Percentiles rank a stretch among this genome's conserved stretches.
Conservation (phyloP, 169 alveolate genomes). For the Condylostoma magnum region DNA sequence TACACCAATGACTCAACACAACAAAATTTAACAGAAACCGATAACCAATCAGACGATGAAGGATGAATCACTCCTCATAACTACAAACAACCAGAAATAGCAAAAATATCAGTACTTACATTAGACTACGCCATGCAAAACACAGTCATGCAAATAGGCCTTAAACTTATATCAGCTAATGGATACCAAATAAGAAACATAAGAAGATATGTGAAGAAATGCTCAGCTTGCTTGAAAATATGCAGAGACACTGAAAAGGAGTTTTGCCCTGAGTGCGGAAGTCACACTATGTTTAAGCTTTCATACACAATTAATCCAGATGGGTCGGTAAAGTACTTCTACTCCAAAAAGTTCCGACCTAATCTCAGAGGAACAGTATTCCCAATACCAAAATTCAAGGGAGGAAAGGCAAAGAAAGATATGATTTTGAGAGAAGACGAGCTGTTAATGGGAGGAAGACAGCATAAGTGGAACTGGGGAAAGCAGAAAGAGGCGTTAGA, state of each 20-base stretch:
- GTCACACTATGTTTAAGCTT: slow-evolving; percentile 48
- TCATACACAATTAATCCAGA: slow-evolving; percentile 39
- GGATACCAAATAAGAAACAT: slow-evolving; percentile 38
- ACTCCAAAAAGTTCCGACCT: slow-evolving; percentile 24
- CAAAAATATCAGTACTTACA: slow-evolving; percentile 57
- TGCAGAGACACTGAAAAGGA: slow-evolving; percentile 36
- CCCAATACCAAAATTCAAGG: slow-evolving; percentile 49
- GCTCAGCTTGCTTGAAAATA: slow-evolving; percentile 44
- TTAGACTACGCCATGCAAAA: slow-evolving; percentile 82
- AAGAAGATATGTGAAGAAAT: slow-evolving; percentile 39
- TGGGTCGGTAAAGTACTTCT: slow-evolving; percentile 46
- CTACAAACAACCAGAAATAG: slow-evolving; percentile 29
- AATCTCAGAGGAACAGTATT: slow-evolving; percentile 45
- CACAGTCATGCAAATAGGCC: slow-evolving; percentile 75
- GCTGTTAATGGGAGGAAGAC: slow-evolving; percentile 34
- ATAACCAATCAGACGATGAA: slow-evolving; percentile 46
- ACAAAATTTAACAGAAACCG: slow-evolving; percentile 28
- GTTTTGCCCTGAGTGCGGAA: slow-evolving; percentile 56
- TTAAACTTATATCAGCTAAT: slow-evolving; percentile 43
- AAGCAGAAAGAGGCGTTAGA: slow-evolving; percentile 19
- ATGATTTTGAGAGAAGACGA: slow-evolving; percentile 57
- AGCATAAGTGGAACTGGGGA: slow-evolving; percentile 25
- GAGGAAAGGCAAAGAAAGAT: slow-evolving; percentile 46
- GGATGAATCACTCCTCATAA: slow-evolving; percentile 78
- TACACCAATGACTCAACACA: not conserved